Evolutionary conservation across 768 basidiomycete species (phyloP).

Genomic region (Lactarius trivialis): DNA sequence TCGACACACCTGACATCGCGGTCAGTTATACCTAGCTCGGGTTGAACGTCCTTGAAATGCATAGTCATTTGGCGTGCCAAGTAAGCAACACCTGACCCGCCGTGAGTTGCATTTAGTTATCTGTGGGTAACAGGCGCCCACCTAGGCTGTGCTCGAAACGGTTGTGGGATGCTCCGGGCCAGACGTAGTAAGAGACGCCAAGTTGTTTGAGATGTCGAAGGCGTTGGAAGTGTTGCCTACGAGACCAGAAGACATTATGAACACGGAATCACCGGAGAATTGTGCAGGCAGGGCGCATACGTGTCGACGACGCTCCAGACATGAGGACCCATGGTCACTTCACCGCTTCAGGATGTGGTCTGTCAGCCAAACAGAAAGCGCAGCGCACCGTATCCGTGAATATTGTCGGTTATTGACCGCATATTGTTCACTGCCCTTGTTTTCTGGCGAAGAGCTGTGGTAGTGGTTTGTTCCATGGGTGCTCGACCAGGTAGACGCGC

Average conservation of each 20-base stretch:
- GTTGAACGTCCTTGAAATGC: constrained; percentile 52
- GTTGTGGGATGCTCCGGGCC: constrained; percentile 72
- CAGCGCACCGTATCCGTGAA: constrained; percentile 13
- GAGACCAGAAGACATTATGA: not conserved
- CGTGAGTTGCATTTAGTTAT: constrained; percentile 1
- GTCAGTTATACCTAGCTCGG: constrained; percentile 55
- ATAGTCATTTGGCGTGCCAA: constrained; percentile 59
- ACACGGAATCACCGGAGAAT: not conserved
- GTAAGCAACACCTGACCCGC: constrained; percentile 64
- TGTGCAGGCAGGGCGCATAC: constrained; percentile 36
- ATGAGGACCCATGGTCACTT: constrained; percentile 25
- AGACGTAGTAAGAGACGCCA: constrained; percentile 69
- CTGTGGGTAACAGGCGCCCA: constrained; percentile 25
- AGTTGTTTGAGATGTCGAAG: constrained; percentile 75
- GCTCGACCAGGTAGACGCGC: not conserved
- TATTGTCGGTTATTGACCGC: constrained; percentile 14
- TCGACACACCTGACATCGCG: constrained; percentile 73
- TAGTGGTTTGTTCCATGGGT: not conserved
- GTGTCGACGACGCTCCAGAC: constrained; percentile 59
- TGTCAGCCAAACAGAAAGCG: not conserved
- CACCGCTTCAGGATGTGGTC: not conserved
- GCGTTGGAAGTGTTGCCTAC: constrained; percentile 69
- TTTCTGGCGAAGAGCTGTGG: not conserved
- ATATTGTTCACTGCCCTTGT: not conserved
- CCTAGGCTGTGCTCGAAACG: constrained; percentile 84